Evolutionary conservation across 768 basidiomycete species (phyloP).

Genomic region (Lepiota venenata): DNA sequence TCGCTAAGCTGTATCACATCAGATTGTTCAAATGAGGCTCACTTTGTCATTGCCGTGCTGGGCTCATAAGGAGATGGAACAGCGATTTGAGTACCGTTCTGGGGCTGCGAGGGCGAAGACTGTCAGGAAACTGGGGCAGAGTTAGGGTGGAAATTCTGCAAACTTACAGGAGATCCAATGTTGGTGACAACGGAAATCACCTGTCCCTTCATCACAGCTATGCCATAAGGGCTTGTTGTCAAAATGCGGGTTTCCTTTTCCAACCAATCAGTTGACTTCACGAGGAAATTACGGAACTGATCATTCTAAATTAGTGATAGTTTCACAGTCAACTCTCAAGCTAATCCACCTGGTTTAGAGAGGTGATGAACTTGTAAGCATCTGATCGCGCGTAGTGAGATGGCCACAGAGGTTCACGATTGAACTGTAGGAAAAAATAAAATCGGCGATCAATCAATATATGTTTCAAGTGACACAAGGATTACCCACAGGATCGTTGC

Average conservation of each 20-base stretch:
- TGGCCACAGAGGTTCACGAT: conserved; percentile 76
- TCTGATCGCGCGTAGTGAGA: conserved; percentile 59
- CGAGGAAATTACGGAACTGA: conserved; percentile 64
- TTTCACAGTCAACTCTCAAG: not conserved
- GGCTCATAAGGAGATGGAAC: conserved; percentile 53
- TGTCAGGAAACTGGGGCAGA: not conserved
- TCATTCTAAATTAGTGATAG: not conserved
- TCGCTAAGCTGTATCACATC: not conserved
- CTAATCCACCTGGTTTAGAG: conserved; percentile 50
- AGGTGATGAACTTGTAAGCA: conserved; percentile 54
- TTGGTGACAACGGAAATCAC: conserved; percentile 65
- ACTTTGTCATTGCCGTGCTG: conserved; percentile 56
- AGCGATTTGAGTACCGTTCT: conserved; percentile 49
- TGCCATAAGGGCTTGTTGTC: conserved; percentile 41
- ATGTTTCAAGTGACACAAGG: not conserved
- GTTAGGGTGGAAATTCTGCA: conserved; percentile 15
- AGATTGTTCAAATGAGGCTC: conserved; percentile 21
- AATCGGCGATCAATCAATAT: conserved; percentile 4
- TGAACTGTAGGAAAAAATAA: conserved; percentile 38
- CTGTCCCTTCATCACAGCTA: conserved; percentile 65
- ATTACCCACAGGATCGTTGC: conserved; percentile 56
- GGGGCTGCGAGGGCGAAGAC: conserved; percentile 36
- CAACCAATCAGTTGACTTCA: conserved; percentile 53
- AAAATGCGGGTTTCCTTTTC: conserved; percentile 50
- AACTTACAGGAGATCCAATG: conserved; percentile 64